Percentiles rank a stretch among this genome's conserved stretches.
These are phyloP conservation scores for Capsicum baccatum DNA, from an alignment of 257 asterid genomes.

Conservation along the genomic window DNA sequence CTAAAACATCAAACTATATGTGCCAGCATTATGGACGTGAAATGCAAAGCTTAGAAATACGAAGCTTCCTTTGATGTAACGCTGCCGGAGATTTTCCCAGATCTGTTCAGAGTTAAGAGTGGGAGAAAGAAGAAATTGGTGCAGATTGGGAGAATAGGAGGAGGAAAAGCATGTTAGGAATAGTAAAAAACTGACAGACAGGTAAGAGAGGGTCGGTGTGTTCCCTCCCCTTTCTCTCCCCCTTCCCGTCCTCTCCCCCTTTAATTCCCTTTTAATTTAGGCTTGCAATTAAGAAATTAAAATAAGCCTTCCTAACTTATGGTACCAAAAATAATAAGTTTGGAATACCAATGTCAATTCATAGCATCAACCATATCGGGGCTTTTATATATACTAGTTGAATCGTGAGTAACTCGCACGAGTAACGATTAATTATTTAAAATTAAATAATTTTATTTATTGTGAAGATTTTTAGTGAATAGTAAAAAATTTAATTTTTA, in stretches of 20 bases:
- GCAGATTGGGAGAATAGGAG: constrained; percentile 12
- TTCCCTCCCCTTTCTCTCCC: constrained; percentile 9
- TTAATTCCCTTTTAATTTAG: not conserved
- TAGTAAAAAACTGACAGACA: constrained; percentile 28
- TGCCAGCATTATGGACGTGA: not conserved
- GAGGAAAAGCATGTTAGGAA: not conserved
- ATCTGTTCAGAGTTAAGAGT: constrained; percentile 7
- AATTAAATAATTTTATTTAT: no score
- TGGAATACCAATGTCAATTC: not conserved
- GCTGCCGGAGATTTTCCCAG: not conserved
- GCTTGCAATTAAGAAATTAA: not conserved
- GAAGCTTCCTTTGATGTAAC: not conserved
- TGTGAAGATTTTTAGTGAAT: no score
- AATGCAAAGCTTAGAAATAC: not conserved
- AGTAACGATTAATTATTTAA: no score
- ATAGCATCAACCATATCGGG: no score
- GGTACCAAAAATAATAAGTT: not conserved
- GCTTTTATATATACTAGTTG: no score
- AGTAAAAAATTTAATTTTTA: no score
- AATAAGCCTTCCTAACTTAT: not conserved
- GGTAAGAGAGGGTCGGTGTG: constrained; percentile 27
- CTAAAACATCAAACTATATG: not conserved
- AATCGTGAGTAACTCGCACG: no score
- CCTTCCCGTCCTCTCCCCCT: not conserved
- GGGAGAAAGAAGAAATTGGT: not conserved